phyloP scores from a whole-genome alignment of 345 rosid species.

The Arabis hirsuta region DNA sequence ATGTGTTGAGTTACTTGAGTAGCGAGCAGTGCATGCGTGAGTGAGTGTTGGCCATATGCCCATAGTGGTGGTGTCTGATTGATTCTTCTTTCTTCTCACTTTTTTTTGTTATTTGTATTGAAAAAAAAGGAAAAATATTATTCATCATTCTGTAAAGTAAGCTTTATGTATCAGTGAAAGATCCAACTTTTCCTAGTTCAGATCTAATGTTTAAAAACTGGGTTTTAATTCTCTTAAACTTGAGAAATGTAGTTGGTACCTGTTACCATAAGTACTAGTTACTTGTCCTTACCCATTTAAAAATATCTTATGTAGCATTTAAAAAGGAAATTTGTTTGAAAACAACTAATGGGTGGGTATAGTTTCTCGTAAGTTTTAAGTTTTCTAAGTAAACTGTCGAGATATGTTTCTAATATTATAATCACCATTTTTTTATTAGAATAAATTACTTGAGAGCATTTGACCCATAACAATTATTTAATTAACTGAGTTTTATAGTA shows the following conservation, averaged over 20 bases:
- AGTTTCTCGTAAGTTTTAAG: constrained; percentile 6
- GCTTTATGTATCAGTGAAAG: constrained; percentile 37
- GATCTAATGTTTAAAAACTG: constrained; percentile 39
- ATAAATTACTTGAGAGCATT: not conserved
- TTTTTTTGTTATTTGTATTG: not conserved
- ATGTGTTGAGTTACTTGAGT: constrained; percentile 55
- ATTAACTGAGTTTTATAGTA: not conserved
- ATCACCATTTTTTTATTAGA: not conserved
- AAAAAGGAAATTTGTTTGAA: not conserved
- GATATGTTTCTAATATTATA: not conserved
- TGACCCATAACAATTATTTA: not conserved
- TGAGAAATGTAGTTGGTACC: constrained; percentile 7
- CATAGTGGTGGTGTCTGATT: constrained; percentile 26
- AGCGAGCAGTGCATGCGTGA: constrained; percentile 39
- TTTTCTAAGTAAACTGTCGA: constrained; percentile 29
- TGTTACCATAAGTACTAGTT: not conserved
- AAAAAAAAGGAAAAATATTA: not conserved
- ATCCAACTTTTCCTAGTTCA: constrained; percentile 23
- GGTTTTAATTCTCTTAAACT: not conserved
- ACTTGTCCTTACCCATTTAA: constrained; percentile 11
- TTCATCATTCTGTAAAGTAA: constrained; percentile 40
- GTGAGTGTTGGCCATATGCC: constrained; percentile 16
- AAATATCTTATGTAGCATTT: constrained; percentile 2
- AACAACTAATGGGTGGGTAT: constrained; percentile 20
- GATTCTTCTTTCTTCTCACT: constrained; percentile 20